These are phyloP conservation scores for Volvox africanus DNA, from an alignment of 139 green algal genomes.

Conservation along the genomic window DNA sequence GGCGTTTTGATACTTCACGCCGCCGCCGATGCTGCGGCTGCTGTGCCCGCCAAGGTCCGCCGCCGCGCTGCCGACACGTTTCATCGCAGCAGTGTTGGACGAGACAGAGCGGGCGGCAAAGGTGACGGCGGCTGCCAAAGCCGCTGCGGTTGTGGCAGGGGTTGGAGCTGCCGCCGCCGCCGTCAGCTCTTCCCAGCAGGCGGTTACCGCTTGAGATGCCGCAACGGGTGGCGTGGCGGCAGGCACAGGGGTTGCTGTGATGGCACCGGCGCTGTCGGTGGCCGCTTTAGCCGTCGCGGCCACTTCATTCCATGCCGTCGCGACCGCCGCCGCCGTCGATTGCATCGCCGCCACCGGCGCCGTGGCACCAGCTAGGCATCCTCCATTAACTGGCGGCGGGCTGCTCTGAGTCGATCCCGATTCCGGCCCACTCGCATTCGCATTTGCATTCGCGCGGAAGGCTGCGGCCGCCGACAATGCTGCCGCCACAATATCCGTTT, in stretches of 20 bases:
- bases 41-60: not conserved
- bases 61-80: not conserved
- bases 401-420: not conserved
- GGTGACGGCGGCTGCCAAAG: not conserved
- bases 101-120: not conserved
- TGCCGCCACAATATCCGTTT: constrained; percentile 2
- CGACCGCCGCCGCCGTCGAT: not conserved
- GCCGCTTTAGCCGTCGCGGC: not conserved
- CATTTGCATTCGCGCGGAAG: not conserved
- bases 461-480: constrained; percentile 10
- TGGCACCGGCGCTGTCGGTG: not conserved
- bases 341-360: not conserved
- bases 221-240: not conserved
- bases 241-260: not conserved
- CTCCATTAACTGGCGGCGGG: too few relatives aligned
- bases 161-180: not conserved
- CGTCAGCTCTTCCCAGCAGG: too few relatives aligned
- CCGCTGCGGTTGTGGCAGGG: not conserved
- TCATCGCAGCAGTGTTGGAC: not conserved
- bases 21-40: not conserved
- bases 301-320: not conserved
- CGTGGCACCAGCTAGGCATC: not conserved
- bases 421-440: too few relatives aligned
- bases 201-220: too few relatives aligned
- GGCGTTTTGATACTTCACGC: not conserved